Base-by-base conservation (phyloP, 495 filamentous ascomycete genomes). In the Penicillium odoratum region DNA sequence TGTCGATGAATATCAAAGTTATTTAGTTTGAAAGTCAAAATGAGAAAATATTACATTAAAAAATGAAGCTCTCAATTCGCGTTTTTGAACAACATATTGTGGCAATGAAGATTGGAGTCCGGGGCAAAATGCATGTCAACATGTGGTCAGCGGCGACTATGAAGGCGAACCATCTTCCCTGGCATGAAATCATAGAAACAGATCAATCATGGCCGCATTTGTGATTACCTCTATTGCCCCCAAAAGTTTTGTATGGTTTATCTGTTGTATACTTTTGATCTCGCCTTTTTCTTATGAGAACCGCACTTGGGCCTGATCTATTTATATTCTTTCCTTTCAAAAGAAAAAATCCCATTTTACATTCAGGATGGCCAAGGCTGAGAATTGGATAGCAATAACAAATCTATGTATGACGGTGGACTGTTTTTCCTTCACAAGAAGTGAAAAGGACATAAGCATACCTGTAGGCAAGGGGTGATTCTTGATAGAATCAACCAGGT, bases 191-290 rank as follows among this genome's bases (percentile, higher is more conserved):
- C 7, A 44, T 4, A 44, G 1, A 16, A 44, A 18, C 0, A n/a
- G 3, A 7, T 44, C 21, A 21, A 21, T 21, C 21, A n/a, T n/a
- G 50, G 57, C 62, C 63, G 63, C 68, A 69, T 69, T 65, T 71
- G 69, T 69, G 59, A 71, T 69, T 73, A 73, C 70, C 68, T 68
- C 64, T 51, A 53, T 65, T 55, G 30, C 50, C 59, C 55, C 51
- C 56, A 69, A 72, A 72, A 72, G 62, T 71, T 67, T 48, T 65
- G 52, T 60, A 40, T 46, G 59, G 15, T 48, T 48, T 31, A 30
- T 48, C 11, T n/a, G 46, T 60, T 53, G 54, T 15, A 51, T 38
- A 33, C 18, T 28, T 28, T 48, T 16, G 48, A 7, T 49, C 44
- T 15, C 33, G 44, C 15, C 28, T 71, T 60, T 65, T 74, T 18